These are phyloP conservation scores for Candida yuanshanica DNA, from an alignment of 805 yeast genomes.

Conservation along the genomic window DNA sequence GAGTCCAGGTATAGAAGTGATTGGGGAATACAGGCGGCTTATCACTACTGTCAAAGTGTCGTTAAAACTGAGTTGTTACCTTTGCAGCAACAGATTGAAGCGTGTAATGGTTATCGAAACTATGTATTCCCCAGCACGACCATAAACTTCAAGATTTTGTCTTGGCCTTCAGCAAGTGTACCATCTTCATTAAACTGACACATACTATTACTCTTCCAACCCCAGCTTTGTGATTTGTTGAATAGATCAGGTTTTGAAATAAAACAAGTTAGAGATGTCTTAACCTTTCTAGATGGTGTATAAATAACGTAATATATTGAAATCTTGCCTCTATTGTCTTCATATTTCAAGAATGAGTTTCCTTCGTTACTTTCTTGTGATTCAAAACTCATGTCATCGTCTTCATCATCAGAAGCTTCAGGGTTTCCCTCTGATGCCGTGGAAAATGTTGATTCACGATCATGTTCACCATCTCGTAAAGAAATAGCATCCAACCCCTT, in stretches of 20 bases:
- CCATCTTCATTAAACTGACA: conserved; percentile 47
- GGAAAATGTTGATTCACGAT: conserved; percentile 13
- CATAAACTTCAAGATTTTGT: conserved; percentile 41
- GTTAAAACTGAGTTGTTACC: no score
- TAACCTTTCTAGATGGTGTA: conserved; percentile 44
- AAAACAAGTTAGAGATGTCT: conserved; percentile 44
- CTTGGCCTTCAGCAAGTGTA: conserved; percentile 37
- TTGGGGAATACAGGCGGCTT: no score
- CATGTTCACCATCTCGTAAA: conserved; percentile 4
- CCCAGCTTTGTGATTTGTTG: conserved; percentile 53
- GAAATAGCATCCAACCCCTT: conserved; percentile 8
- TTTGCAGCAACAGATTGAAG: no score
- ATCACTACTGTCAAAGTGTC: no score
- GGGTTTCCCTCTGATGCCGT: conserved; percentile 23
- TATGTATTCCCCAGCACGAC: conserved; percentile 42
- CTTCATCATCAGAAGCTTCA: conserved; percentile 20
- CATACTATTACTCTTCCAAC: conserved; percentile 54
- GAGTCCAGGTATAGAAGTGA: no score
- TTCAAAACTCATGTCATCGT: conserved; percentile 3
- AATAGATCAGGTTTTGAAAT: conserved; percentile 50
- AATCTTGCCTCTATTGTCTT: conserved; percentile 40
- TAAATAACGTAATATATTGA: conserved; percentile 48
- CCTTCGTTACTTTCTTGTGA: conserved; percentile 10
- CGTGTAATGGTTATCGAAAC: no score
- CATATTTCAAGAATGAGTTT: conserved; percentile 33